Percentiles rank a stretch among this genome's conserved stretches.
phyloP scores from a whole-genome alignment of 768 basidiomycete genomes.

The Rhodosporidiobolus sp. region DNA sequence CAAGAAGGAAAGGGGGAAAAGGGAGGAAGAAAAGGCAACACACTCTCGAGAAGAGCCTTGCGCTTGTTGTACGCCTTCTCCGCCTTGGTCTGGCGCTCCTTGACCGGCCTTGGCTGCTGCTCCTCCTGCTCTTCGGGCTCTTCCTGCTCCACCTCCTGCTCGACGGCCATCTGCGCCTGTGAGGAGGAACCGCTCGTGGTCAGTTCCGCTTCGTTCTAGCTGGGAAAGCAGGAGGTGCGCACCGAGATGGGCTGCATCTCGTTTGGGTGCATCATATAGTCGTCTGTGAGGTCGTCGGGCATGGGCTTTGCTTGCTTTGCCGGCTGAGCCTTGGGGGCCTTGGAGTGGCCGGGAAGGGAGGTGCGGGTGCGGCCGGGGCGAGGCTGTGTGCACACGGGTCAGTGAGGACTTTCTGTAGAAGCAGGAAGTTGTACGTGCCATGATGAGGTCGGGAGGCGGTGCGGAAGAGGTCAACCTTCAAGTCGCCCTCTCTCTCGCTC shows the following conservation, averaged over 20 bases:
- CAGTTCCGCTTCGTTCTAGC: background rate
- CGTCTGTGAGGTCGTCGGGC: conserved; percentile 21
- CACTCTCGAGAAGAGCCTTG: conserved; percentile 40
- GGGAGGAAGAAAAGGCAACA: background rate
- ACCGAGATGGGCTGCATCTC: conserved; percentile 22
- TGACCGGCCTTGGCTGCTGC: background rate
- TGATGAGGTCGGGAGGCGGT: background rate
- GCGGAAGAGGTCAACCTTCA: background rate
- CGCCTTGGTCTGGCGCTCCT: conserved; percentile 29
- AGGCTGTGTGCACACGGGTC: conserved; percentile 1
- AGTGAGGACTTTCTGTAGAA: background rate
- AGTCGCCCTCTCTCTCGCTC: background rate
- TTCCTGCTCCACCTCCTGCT: background rate
- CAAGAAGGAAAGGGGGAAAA: background rate
- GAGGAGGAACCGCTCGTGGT: background rate
- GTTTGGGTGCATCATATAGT: conserved; percentile 19
- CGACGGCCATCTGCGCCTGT: conserved; percentile 4
- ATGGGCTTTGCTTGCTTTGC: background rate
- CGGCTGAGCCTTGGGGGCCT: background rate
- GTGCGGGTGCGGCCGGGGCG: conserved; percentile 24
- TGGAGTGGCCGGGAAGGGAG: conserved; percentile 33
- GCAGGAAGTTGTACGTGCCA: background rate
- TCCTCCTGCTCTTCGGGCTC: background rate
- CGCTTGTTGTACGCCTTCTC: conserved; percentile 37
- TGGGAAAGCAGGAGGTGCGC: too few relatives aligned